Percentiles rank a stretch among this genome's conserved stretches.
Evolutionary conservation across 192 early-diverging fungal species (phyloP).

Genomic region (Rhizophagus clarus): DNA sequence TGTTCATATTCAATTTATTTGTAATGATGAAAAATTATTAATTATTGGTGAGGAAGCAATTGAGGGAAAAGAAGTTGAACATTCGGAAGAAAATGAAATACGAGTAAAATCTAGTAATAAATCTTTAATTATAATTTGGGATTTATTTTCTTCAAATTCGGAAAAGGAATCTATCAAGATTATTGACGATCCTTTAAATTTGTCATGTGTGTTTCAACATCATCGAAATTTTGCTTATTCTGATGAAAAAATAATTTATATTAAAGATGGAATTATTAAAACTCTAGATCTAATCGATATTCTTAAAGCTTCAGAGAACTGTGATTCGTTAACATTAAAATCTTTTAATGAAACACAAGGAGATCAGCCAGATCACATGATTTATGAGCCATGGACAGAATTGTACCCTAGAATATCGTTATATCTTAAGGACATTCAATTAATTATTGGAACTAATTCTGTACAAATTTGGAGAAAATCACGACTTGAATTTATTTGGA

Average conservation of each 20-base stretch:
- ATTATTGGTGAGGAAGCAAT: neutral
- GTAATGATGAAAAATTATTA: constrained; percentile 18
- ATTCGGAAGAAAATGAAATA: no score
- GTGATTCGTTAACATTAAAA: neutral
- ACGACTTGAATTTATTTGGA: neutral
- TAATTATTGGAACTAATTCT: constrained; percentile 6
- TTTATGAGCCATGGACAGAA: constrained; percentile 5
- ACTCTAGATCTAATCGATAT: neutral
- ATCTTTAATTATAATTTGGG: neutral
- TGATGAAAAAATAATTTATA: neutral
- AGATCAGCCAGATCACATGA: neutral
- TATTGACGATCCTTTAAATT: neutral
- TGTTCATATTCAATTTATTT: constrained; percentile 3
- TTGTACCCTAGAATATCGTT: neutral
- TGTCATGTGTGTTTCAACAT: neutral
- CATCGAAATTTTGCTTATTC: neutral
- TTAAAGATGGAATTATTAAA: neutral
- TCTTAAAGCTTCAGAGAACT: neutral
- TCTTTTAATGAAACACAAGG: neutral
- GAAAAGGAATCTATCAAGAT: neutral
- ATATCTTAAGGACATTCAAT: neutral
- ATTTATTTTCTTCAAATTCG: neutral
- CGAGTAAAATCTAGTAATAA: no score
- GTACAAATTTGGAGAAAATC: constrained; percentile 7
- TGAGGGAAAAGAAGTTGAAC: no score